Conservation (phyloP, 148 eudicot genomes). For the Rhododendron ferrugineum region DNA sequence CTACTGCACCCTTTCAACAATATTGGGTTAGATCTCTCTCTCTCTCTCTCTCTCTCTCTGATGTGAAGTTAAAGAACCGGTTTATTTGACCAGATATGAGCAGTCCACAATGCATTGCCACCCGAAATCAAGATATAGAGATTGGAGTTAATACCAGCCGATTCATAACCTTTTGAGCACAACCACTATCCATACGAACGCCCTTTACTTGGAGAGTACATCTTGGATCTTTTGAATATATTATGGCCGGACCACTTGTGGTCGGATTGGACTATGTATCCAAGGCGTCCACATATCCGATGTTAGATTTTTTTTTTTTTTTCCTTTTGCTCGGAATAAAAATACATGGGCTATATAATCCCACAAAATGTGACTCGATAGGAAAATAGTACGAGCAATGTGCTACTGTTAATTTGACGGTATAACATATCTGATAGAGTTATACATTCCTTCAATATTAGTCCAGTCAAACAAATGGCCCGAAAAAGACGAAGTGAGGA, state of each 20-base stretch:
- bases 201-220: neutral
- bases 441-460: neutral
- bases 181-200: neutral
- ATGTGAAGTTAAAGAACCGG: neutral
- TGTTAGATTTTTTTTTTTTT: too few species aligned
- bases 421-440: too few species aligned
- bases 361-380: too few species aligned
- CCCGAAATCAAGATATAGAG: neutral
- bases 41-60: neutral
- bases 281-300: neutral
- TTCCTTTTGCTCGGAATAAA: neutral
- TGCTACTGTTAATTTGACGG: neutral
- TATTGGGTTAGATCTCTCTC: neutral
- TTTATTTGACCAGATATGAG: neutral
- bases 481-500: neutral
- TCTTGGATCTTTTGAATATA: neutral
- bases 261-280: neutral
- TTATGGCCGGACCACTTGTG: neutral
- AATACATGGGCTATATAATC: neutral
- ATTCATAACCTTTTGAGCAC: neutral
- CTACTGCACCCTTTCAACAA: constrained; percentile 27
- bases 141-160: neutral
- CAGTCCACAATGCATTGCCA: neutral
- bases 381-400: neutral
- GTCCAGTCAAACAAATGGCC: neutral